These are phyloP conservation scores for Diplosphaera chodatii DNA, from an alignment of 139 green algal genomes.

Conservation along the genomic window DNA sequence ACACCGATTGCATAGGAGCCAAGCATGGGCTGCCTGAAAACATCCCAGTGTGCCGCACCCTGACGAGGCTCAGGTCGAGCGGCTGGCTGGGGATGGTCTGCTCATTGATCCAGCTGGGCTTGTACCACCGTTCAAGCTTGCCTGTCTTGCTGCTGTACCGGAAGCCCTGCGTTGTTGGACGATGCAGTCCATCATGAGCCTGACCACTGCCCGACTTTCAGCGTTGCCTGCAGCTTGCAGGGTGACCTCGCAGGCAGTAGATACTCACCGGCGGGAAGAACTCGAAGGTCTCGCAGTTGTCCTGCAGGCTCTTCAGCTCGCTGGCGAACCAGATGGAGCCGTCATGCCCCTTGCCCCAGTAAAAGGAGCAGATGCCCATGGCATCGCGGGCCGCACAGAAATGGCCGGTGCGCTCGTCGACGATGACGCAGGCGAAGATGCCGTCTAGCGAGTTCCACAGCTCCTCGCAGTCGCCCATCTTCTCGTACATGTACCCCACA, in stretches of 20 bases:
- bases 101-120: slow-evolving; percentile 64
- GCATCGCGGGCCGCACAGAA: slow-evolving; percentile 82
- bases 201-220: no score
- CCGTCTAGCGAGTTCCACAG: slow-evolving; percentile 85
- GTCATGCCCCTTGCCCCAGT: slow-evolving; percentile 79
- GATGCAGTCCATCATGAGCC: no score
- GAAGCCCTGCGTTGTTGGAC: slow-evolving; percentile 70
- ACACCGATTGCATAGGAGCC: no score
- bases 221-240: no score
- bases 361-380: slow-evolving; percentile 92
- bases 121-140: slow-evolving; percentile 76
- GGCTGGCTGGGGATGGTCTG: slow-evolving; percentile 27
- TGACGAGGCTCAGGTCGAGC: slow-evolving; percentile 28
- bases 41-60: not conserved
- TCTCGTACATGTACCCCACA: slow-evolving; percentile 44
- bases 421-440: slow-evolving; percentile 87
- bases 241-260: no score
- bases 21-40: no score
- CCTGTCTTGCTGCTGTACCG: slow-evolving; percentile 73
- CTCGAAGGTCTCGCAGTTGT: slow-evolving; percentile 44
- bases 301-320: slow-evolving; percentile 96
- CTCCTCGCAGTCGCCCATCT: slow-evolving; percentile 59
- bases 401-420: slow-evolving; percentile 53
- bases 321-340: slow-evolving; percentile 85
- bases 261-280: slow-evolving; percentile 76